A percentile compares a stretch with the other conserved stretches of the same genome.
Evolutionary conservation across 2,329 filamentous ascomycete species (phyloP).

Genomic region (Myriosclerotinia curreyana): DNA sequence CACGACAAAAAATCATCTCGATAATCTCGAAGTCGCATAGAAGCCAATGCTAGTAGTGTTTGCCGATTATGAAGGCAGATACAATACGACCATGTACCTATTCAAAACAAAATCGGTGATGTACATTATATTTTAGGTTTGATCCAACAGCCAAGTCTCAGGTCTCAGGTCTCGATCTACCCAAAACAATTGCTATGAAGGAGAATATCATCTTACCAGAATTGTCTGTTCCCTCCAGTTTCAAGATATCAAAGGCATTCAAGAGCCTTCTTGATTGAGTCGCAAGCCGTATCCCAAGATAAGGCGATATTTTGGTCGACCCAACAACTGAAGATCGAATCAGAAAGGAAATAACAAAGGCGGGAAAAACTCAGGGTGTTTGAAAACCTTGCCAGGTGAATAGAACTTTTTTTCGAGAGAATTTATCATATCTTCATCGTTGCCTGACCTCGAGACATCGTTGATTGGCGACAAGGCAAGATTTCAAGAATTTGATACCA

Average conservation of each 20-base stretch:
- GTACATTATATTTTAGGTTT: not conserved
- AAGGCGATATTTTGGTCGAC: not conserved
- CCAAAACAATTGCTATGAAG: not conserved
- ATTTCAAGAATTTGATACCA: not conserved
- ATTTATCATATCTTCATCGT: conserved; percentile 2
- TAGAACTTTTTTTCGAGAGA: not conserved
- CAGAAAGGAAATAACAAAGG: not conserved
- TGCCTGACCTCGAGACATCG: not conserved
- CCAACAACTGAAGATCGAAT: not conserved
- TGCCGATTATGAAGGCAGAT: not conserved
- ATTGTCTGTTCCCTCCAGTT: not conserved
- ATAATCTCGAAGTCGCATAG: not conserved
- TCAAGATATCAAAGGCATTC: not conserved
- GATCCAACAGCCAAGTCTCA: not conserved
- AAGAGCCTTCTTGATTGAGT: not conserved
- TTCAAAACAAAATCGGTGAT: not conserved
- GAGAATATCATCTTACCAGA: not conserved
- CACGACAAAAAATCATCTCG: not conserved
- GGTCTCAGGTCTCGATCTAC: not conserved
- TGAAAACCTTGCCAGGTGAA: not conserved
- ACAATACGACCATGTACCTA: not conserved
- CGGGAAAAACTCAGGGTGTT: not conserved
- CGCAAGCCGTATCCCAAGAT: not conserved
- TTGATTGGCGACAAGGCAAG: not conserved
- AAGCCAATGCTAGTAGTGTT: not conserved